Conservation (phyloP, 331 rosid genomes). For the Dryas integrifolia region DNA sequence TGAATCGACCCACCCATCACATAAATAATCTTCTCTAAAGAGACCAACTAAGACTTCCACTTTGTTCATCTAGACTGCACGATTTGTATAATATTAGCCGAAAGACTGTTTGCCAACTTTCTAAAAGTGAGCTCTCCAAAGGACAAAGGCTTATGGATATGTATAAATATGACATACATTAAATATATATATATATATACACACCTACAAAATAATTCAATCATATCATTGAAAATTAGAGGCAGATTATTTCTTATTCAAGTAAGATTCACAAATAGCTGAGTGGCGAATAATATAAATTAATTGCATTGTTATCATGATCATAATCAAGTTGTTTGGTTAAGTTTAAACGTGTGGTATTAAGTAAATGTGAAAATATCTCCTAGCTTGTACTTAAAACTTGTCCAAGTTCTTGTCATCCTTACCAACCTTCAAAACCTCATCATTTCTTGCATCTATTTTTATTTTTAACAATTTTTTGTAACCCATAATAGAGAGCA, state of each 20-base stretch:
- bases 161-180: constrained; percentile 9
- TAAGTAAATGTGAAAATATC: constrained; percentile 18
- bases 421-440: constrained; percentile 34
- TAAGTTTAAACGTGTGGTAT: constrained; percentile 27
- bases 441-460: not conserved
- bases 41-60: constrained; percentile 62
- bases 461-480: not conserved
- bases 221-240: constrained; percentile 3
- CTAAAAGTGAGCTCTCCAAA: constrained; percentile 22
- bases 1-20: constrained; percentile 26
- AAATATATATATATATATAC: not conserved
- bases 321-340: not conserved
- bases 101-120: constrained; percentile 24
- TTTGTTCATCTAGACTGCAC: constrained; percentile 23
- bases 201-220: constrained; percentile 16
- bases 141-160: constrained; percentile 20
- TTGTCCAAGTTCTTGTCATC: constrained; percentile 34
- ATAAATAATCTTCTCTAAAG: constrained; percentile 17
- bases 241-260: constrained; percentile 28
- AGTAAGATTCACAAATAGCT: constrained; percentile 26
- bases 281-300: constrained; percentile 21
- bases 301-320: constrained; percentile 25
- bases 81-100: constrained; percentile 17
- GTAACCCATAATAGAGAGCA: not conserved
- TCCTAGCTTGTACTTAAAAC: not conserved